Conservation (phyloP, 257 asterid species). For the Solanum lignicaule region DNA sequence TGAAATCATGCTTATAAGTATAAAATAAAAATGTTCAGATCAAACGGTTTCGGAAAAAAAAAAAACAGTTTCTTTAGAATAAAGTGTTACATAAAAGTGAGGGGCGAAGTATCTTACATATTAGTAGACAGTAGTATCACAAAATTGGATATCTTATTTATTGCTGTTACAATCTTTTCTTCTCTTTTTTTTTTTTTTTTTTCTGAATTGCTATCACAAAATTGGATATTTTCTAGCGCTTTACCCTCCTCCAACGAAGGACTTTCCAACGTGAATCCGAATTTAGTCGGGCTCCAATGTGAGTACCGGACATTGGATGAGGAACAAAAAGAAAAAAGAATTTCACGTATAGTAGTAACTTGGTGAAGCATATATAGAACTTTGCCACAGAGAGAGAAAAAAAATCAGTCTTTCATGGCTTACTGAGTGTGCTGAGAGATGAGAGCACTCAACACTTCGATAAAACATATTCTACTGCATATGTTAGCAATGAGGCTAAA, state of each 20-base stretch:
- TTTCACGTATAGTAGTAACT: not conserved
- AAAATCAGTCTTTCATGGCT: not conserved
- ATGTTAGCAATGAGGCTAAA: not conserved
- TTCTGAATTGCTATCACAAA: not conserved
- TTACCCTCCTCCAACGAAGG: no score
- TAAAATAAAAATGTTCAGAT: not conserved
- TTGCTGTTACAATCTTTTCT: not conserved
- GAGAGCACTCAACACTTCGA: not conserved
- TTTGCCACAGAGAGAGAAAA: not conserved
- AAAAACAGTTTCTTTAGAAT: no score
- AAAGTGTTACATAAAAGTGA: not conserved
- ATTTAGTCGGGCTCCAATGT: no score
- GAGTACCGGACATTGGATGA: no score
- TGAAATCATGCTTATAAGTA: not conserved
- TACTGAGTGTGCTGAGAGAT: not conserved
- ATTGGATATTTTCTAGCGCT: not conserved
- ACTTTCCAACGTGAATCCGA: no score
- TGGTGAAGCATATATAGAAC: not conserved
- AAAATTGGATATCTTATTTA: not conserved
- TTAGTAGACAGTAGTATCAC: not conserved
- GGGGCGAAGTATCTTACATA: not conserved
- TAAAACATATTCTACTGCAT: not conserved
- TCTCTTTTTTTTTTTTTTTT: not conserved
- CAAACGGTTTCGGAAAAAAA: not conserved
- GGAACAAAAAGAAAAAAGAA: no score